These are phyloP conservation scores for Trichomonas gallinae DNA, from an alignment of 208 protist species.

Conservation along the genomic window DNA sequence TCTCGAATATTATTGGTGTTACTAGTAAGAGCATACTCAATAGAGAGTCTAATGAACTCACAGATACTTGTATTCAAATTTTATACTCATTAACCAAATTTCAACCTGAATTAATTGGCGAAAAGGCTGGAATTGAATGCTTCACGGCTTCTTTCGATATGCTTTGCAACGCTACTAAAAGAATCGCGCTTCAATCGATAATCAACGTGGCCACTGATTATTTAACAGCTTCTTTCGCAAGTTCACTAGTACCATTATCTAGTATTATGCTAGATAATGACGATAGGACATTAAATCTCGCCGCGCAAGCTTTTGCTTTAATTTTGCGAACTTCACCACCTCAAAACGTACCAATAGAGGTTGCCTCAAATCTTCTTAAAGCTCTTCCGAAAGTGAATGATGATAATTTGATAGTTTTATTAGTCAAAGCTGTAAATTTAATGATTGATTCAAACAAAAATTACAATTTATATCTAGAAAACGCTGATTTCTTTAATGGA, in stretches of 20 bases:
- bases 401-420: background rate
- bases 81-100: background rate
- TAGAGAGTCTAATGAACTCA: background rate
- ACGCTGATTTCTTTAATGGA: background rate
- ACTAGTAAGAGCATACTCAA: background rate
- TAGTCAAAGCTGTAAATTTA: background rate
- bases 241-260: background rate
- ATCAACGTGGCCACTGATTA: background rate
- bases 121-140: background rate
- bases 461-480: background rate
- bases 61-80: background rate
- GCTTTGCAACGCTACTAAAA: background rate
- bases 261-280: background rate
- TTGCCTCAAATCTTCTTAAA: background rate
- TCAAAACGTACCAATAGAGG: background rate
- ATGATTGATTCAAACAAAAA: background rate
- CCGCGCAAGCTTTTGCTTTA: background rate
- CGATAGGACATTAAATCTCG: background rate
- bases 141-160: background rate
- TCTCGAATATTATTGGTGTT: background rate
- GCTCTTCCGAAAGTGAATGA: background rate
- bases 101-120: background rate
- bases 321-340: background rate
- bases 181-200: background rate
- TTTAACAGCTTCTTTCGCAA: background rate